Evolutionary conservation across 2,329 filamentous ascomycete genomes (phyloP).

Genomic region (Pseudonectria buxi): DNA sequence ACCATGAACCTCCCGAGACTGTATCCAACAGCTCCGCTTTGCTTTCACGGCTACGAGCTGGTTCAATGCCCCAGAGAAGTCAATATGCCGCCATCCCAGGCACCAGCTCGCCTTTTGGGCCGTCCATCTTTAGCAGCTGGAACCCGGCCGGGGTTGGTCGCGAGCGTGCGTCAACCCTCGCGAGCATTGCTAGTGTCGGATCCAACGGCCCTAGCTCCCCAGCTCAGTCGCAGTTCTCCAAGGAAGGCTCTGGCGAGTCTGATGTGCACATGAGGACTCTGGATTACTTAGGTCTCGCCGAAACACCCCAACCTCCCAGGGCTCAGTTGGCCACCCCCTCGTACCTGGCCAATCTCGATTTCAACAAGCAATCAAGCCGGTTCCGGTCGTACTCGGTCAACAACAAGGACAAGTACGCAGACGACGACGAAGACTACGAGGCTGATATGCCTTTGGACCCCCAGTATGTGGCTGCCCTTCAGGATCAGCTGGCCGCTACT

Average conservation of each 20-base stretch:
- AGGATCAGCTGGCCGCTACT: constrained; percentile 57
- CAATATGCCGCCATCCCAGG: constrained; percentile 55
- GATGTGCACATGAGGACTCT: constrained; percentile 86
- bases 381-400: constrained; percentile 98
- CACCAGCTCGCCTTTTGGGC: constrained; percentile 67
- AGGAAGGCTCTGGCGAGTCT: constrained; percentile 75
- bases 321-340: constrained; percentile 64
- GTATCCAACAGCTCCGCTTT: constrained; percentile 59
- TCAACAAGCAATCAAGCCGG: constrained; percentile 72
- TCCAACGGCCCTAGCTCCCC: constrained; percentile 89
- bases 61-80: constrained; percentile 86
- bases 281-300: constrained; percentile 90
- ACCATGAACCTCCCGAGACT: constrained; percentile 41
- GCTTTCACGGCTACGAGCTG: constrained; percentile 79
- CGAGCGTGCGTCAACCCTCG: constrained; percentile 79
- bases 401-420: constrained; percentile 93
- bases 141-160: constrained; percentile 58
- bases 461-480: constrained; percentile 54
- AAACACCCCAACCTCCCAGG: constrained; percentile 77
- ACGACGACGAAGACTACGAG: constrained; percentile 74
- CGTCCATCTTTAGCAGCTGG: constrained; percentile 88
- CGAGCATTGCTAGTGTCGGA: constrained; percentile 73
- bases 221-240: constrained; percentile 76
- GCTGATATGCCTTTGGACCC: constrained; percentile 44
- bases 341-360: constrained; percentile 67